phyloP scores from a whole-genome alignment of 805 yeast species.

The Barnettozyma sp. region DNA sequence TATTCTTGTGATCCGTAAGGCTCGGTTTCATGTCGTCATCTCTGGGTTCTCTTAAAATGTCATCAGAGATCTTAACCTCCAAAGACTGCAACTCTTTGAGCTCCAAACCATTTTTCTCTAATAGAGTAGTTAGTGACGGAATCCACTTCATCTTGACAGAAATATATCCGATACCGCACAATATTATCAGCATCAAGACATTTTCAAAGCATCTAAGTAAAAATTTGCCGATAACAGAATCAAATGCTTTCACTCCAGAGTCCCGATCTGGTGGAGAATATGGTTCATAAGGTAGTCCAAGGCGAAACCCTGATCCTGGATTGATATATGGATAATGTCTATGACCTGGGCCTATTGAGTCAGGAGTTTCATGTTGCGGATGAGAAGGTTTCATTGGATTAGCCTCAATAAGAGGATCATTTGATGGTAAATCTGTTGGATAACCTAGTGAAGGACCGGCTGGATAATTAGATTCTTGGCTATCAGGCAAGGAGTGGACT shows the following conservation, averaged over 20 bases:
- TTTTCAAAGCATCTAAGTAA: conserved; percentile 34
- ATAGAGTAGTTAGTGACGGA: conserved; percentile 27
- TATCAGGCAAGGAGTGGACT: conserved; percentile 34
- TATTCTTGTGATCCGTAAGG: conserved; percentile 9
- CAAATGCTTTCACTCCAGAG: conserved; percentile 21
- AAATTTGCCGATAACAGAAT: conserved; percentile 25
- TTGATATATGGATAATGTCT: conserved; percentile 7
- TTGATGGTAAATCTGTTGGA: conserved; percentile 11
- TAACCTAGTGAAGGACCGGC: conserved; percentile 17
- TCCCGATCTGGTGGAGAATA: conserved; percentile 22
- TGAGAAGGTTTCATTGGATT: conserved; percentile 7
- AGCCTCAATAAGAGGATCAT: conserved; percentile 8
- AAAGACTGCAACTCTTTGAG: conserved; percentile 22
- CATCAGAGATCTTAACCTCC: conserved; percentile 3
- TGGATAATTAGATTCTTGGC: conserved; percentile 4
- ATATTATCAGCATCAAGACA: conserved; percentile 30
- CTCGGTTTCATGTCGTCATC: too few species aligned
- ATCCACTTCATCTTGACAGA: conserved; percentile 27
- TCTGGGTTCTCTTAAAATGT: too few species aligned
- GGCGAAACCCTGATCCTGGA: conserved; percentile 15
- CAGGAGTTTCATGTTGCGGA: conserved; percentile 2
- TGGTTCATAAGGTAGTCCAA: conserved; percentile 15
- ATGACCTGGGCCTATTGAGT: conserved; percentile 5
- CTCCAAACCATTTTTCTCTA: conserved; percentile 29
- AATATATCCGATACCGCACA: conserved; percentile 22